These are phyloP conservation scores for Penicillium angulare DNA, from an alignment of 495 filamentous ascomycete species.

Conservation along the genomic window DNA sequence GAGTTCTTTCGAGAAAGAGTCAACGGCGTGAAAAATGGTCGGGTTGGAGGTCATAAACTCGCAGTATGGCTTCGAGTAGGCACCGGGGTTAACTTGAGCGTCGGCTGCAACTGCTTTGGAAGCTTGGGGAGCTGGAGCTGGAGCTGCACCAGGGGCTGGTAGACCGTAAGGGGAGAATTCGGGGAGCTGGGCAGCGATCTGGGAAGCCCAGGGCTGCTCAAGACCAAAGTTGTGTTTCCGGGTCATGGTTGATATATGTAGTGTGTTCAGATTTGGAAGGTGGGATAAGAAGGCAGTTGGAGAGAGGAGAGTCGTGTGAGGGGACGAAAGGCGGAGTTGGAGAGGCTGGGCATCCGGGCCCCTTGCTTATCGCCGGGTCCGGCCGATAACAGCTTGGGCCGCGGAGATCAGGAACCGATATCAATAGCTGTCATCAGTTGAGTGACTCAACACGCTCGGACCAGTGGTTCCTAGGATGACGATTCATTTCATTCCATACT, in stretches of 20 bases:
- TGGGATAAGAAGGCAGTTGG: slow-evolving; percentile 4
- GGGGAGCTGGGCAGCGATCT: slow-evolving; percentile 22
- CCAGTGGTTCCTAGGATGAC: too few relatives aligned
- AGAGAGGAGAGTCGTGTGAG: slow-evolving; percentile 8
- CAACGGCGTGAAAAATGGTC: slow-evolving; percentile 87
- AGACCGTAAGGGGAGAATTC: neutral
- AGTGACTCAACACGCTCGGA: too few relatives aligned
- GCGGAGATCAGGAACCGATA: neutral
- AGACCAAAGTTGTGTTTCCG: slow-evolving; percentile 22
- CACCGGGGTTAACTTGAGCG: slow-evolving; percentile 42
- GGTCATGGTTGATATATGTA: slow-evolving; percentile 23
- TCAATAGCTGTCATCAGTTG: neutral
- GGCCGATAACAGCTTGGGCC: neutral
- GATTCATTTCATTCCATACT: too few relatives aligned
- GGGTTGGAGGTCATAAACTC: slow-evolving; percentile 88
- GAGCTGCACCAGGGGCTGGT: slow-evolving; percentile 7
- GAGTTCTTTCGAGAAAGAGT: slow-evolving; percentile 69
- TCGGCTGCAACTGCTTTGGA: slow-evolving; percentile 13
- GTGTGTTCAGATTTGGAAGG: neutral
- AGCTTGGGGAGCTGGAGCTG: slow-evolving; percentile 13
- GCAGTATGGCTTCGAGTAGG: slow-evolving; percentile 80
- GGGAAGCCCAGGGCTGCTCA: slow-evolving; percentile 24
- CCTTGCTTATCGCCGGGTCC: neutral
- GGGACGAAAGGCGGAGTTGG: slow-evolving; percentile 1
- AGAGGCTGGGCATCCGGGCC: slow-evolving; percentile 4